phyloP scores from a whole-genome alignment of 768 basidiomycete species.

The Pleurotus pulmonarius region DNA sequence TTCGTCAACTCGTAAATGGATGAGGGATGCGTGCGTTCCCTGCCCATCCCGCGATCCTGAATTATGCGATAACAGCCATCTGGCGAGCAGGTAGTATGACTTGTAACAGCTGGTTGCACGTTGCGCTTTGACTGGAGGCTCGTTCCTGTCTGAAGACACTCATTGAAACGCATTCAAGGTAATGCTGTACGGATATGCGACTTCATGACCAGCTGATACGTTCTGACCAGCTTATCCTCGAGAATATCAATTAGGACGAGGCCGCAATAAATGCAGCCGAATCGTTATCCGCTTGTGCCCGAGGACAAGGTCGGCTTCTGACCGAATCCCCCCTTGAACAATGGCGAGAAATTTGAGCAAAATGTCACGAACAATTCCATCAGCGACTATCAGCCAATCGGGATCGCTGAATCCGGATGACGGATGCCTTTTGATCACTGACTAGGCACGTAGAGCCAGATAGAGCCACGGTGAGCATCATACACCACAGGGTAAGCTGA shows the following conservation, averaged over 20 bases:
- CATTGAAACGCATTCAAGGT: too few species aligned
- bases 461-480: too few species aligned
- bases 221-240: too few species aligned
- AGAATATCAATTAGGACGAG: too few species aligned
- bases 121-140: constrained; percentile 1
- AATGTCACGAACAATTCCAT: constrained; percentile 7
- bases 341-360: constrained; percentile 3
- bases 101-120: neutral
- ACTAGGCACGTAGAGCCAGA: too few species aligned
- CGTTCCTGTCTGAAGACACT: neutral
- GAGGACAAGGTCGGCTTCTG: too few species aligned
- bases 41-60: constrained; percentile 4
- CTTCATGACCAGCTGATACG: too few species aligned
- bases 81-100: too few species aligned
- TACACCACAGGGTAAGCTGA: too few species aligned
- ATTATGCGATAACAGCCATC: neutral
- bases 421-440: neutral
- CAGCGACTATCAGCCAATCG: constrained; percentile 3
- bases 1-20: neutral
- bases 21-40: neutral
- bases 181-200: too few species aligned
- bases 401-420: neutral
- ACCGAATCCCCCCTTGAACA: neutral
- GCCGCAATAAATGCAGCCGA: too few species aligned
- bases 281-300: too few species aligned